Conservation (phyloP, 148 eudicot genomes). For the Heliosperma pusillum region DNA sequence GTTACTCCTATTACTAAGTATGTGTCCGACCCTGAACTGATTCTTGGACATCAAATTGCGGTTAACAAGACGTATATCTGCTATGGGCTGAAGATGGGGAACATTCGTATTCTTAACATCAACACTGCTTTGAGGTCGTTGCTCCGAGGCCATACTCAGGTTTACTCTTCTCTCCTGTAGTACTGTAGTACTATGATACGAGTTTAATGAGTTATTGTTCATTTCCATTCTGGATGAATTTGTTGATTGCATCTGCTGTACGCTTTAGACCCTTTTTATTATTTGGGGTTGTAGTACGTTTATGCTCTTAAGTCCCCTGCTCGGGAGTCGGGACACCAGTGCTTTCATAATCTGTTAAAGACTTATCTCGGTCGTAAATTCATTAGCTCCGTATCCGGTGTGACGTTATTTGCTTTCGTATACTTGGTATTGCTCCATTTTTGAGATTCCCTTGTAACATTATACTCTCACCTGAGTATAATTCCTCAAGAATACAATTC, state of each 20-base stretch:
- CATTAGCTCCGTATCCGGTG: too few relatives aligned
- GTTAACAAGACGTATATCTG: conserved; percentile 90
- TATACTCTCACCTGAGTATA: too few relatives aligned
- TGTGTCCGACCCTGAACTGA: conserved; percentile 79
- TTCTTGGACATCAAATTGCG: conserved; percentile 85
- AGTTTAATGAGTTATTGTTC: background rate
- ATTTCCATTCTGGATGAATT: background rate
- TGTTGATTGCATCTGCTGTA: background rate
- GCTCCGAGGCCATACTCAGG: conserved; percentile 91
- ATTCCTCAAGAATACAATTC: too few relatives aligned
- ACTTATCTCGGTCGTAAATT: too few relatives aligned
- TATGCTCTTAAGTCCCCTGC: too few relatives aligned
- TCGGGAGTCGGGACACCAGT: too few relatives aligned
- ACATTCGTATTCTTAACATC: conserved; percentile 83
- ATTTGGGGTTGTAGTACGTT: too few relatives aligned
- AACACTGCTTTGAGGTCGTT: conserved; percentile 86
- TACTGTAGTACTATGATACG: background rate
- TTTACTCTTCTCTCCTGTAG: conserved; percentile 18
- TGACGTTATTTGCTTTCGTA: too few relatives aligned
- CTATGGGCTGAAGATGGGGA: conserved; percentile 89
- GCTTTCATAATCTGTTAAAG: too few relatives aligned
- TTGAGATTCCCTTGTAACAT: too few relatives aligned
- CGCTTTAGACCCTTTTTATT: too few relatives aligned
- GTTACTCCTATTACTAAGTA: conserved; percentile 97
- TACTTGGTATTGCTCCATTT: too few relatives aligned